A percentile compares a stretch with the other conserved stretches of the same genome.
These are phyloP conservation scores for Candida sanyaensis DNA, from an alignment of 1,139 yeast genomes.

Conservation along the genomic window DNA sequence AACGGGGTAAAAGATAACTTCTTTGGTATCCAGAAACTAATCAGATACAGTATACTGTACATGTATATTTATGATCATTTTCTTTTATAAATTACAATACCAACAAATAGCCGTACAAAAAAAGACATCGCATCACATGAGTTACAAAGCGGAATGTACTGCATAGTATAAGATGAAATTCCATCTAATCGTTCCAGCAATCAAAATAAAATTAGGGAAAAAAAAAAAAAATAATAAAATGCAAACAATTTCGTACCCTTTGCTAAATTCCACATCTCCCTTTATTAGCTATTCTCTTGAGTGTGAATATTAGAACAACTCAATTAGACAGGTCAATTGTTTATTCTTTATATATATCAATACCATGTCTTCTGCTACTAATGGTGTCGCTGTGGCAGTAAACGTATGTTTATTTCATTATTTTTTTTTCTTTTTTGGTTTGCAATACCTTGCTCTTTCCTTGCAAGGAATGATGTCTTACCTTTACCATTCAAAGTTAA, in stretches of 20 bases:
- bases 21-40: no score
- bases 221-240: not conserved
- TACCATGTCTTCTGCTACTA: not conserved
- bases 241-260: not conserved
- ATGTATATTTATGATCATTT: no score
- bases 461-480: not conserved
- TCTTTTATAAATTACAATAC: no score
- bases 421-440: not conserved
- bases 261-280: not conserved
- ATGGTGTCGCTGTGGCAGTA: not conserved
- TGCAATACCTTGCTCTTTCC: not conserved
- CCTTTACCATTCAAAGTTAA: no score
- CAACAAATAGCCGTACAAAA: no score
- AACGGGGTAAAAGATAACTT: no score
- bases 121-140: not conserved
- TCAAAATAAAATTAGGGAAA: not conserved
- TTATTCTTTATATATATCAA: not conserved
- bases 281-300: not conserved
- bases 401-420: not conserved
- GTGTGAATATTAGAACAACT: not conserved
- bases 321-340: not conserved
- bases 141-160: not conserved
- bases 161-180: constrained; percentile 2
- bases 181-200: constrained; percentile 1
- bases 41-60: no score